Percentiles rank a stretch among this genome's conserved stretches.
Conservation (phyloP, 148 eudicot species). For the Heliamphora exappendiculata region DNA sequence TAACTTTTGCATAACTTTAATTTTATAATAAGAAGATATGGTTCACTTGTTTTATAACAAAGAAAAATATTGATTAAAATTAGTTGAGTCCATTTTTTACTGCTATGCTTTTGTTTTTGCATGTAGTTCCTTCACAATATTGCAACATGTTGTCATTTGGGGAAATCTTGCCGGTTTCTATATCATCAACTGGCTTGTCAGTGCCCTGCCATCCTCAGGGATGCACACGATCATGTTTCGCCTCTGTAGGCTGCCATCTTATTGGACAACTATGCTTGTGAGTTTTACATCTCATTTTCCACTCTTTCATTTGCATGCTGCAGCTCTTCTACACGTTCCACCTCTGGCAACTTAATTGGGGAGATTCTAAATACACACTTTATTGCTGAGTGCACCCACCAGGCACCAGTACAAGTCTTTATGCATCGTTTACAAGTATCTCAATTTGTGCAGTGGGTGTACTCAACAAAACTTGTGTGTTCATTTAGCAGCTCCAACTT, state of each 20-base stretch:
- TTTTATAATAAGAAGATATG: not conserved
- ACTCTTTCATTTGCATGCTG: not conserved
- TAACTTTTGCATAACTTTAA: too few relatives aligned
- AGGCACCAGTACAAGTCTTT: too few relatives aligned
- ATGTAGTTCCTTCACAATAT: conserved; percentile 77
- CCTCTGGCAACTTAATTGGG: too few relatives aligned
- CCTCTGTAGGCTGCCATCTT: conserved; percentile 76
- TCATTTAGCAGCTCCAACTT: too few relatives aligned
- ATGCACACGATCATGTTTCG: conserved; percentile 98
- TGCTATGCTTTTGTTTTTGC: conserved; percentile 4
- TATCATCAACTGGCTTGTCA: conserved; percentile 71
- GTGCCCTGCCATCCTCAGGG: conserved; percentile 75
- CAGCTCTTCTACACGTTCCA: too few relatives aligned
- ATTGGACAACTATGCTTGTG: conserved; percentile 91
- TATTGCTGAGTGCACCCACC: too few relatives aligned
- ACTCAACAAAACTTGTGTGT: too few relatives aligned
- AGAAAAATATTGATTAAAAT: too few relatives aligned
- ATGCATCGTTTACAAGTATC: too few relatives aligned
- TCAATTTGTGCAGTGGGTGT: too few relatives aligned
- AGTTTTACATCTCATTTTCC: conserved; percentile 27
- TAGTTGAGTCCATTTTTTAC: not conserved
- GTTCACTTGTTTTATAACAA: too few relatives aligned
- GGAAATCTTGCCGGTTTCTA: conserved; percentile 84
- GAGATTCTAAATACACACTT: too few relatives aligned
- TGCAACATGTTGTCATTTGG: conserved; percentile 97